phyloP scores from a whole-genome alignment of 306 rosid genomes.

The Vicia sativa region DNA sequence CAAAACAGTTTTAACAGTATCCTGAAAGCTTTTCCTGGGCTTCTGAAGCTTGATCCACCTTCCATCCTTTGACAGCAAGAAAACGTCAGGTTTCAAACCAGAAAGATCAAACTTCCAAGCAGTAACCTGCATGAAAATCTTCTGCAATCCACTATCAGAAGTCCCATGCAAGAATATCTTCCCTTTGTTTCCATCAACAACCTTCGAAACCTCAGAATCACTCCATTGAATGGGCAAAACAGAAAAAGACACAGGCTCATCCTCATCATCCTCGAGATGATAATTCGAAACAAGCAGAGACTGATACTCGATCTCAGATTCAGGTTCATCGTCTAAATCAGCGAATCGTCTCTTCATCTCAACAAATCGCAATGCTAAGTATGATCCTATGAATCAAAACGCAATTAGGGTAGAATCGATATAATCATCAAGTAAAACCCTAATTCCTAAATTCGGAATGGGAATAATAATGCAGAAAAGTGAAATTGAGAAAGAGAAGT shows the following conservation, averaged over 20 bases:
- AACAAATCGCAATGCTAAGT: not conserved
- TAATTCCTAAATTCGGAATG: not conserved
- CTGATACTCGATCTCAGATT: constrained; percentile 40
- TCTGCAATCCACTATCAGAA: constrained; percentile 56
- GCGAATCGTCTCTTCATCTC: constrained; percentile 33
- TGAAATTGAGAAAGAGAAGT: not conserved
- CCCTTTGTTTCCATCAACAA: not conserved
- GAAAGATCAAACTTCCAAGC: constrained; percentile 80
- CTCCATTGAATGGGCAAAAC: constrained; percentile 72
- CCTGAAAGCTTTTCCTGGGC: constrained; percentile 71
- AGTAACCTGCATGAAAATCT: constrained; percentile 53
- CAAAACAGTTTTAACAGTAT: constrained; percentile 52
- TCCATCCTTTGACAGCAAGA: constrained; percentile 59
- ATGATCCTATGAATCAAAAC: not conserved
- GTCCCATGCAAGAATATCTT: constrained; percentile 54
- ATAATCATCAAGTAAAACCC: not conserved
- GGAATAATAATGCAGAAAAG: too few relatives aligned
- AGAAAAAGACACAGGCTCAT: constrained; percentile 58
- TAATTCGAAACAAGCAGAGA: constrained; percentile 56
- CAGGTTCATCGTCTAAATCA: constrained; percentile 64
- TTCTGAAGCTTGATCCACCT: constrained; percentile 68
- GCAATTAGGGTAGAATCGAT: not conserved
- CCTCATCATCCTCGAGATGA: constrained; percentile 57
- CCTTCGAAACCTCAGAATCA: constrained; percentile 34
- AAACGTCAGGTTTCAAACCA: constrained; percentile 56